Conservation (phyloP, 1,139 yeast species). For the Pichia sp. region DNA sequence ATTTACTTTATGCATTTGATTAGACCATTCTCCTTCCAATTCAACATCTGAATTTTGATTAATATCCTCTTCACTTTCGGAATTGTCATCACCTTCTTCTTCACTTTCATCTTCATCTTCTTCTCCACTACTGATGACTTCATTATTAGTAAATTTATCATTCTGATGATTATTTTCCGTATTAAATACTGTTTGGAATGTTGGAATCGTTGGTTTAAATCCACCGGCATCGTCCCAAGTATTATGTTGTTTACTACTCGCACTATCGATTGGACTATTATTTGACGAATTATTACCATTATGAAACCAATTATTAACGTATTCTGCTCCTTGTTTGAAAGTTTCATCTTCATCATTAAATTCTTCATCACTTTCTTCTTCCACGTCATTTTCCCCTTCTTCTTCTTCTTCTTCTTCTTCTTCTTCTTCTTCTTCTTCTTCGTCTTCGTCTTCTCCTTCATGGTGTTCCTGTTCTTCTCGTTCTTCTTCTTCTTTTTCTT, state of each 20-base stretch:
- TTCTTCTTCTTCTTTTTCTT: too few relatives aligned
- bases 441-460: too few relatives aligned
- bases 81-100: background rate
- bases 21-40: background rate
- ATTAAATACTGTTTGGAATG: background rate
- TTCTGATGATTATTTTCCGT: slow-evolving; percentile 1
- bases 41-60: background rate
- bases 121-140: background rate
- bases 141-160: background rate
- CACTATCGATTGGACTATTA: too few relatives aligned
- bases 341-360: background rate
- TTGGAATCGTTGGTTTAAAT: background rate
- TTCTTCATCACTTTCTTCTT: background rate
- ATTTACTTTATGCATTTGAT: background rate
- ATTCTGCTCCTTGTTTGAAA: slow-evolving; percentile 1
- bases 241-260: background rate
- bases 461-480: too few relatives aligned
- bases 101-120: background rate
- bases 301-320: slow-evolving; percentile 3
- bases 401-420: background rate
- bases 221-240: slow-evolving; percentile 4
- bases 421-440: too few relatives aligned
- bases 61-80: background rate
- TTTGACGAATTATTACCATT: background rate
- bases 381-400: background rate